Percentiles rank a stretch among this genome's conserved stretches.
Conservation (phyloP, 2,329 filamentous ascomycete species). For the Xylariaceae sp. region DNA sequence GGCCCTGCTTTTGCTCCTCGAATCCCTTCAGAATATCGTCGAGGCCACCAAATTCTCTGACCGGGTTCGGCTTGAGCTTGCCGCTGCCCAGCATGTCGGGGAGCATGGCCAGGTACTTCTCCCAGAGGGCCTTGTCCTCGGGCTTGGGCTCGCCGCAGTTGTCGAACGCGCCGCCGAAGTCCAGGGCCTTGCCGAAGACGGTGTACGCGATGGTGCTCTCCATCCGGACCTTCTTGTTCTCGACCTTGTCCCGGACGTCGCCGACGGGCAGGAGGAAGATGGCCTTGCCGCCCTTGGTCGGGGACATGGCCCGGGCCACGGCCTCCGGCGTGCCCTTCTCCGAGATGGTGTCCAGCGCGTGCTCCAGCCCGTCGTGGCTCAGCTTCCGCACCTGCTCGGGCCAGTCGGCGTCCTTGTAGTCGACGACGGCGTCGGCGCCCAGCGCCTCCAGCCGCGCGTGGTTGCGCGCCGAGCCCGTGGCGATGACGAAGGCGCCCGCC, state of each 20-base stretch:
- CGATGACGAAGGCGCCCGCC: conserved; percentile 19
- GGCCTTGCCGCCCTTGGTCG: conserved; percentile 22
- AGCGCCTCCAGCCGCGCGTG: conserved; percentile 17
- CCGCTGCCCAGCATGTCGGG: conserved; percentile 19
- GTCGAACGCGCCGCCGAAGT: conserved; percentile 17
- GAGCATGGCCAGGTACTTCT: conserved; percentile 23
- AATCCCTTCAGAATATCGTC: conserved; percentile 21
- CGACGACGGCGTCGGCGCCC: conserved; percentile 20
- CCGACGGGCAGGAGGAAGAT: conserved; percentile 18
- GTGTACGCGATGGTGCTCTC: conserved; percentile 26
- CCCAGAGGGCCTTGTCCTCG: conserved; percentile 23
- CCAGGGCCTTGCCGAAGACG: conserved; percentile 20
- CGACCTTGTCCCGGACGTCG: conserved; percentile 9
- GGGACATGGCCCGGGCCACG: conserved; percentile 19
- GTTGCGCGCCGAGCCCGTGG: conserved; percentile 19
- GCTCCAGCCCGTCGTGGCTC: conserved; percentile 45
- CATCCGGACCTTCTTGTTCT: conserved; percentile 19
- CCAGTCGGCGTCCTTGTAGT: conserved; percentile 37
- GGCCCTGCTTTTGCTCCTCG: conserved; percentile 19
- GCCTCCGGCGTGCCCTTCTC: conserved; percentile 17
- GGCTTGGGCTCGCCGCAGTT: conserved; percentile 21
- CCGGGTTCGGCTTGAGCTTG: conserved; percentile 23
- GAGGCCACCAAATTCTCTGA: conserved; percentile 21
- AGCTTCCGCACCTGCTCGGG: conserved; percentile 53
- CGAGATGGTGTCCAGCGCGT: conserved; percentile 23